Evolutionary conservation across 2,329 filamentous ascomycete species (phyloP), one percentile per base, ranked within the genome.

Genomic region (Diaporthe capsici): DNA sequence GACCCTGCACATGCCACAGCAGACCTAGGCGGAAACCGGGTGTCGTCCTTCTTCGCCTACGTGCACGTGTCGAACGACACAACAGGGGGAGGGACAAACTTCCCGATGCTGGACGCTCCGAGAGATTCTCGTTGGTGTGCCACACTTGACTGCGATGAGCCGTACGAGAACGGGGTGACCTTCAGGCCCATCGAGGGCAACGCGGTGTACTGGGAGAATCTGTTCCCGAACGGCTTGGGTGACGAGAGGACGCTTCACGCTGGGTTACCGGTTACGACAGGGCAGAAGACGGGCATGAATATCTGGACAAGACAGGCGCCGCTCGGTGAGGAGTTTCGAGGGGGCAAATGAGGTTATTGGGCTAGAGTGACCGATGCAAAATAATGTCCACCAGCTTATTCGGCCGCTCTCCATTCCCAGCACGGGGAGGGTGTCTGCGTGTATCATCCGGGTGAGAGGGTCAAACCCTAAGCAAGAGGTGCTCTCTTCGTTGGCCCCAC

Each of bases 211-310:
- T 86, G 84, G 84, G 81, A 82, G 73, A 86, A 86, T 70, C 73
- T 86, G 75, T 78, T 80, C 25, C 79, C 81, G 7, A 81, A 83
- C 17, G 82, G 83, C 3, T 78, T 77, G 0, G 84, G 85, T 0
- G 84, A 86, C 70, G 80, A 83, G 76, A 79, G 83, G n/a, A 85
- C 83, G 15, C 75, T 86, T 55, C 84, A 86, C 74, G 84, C 84
- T 22, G 84, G 85, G 6, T 70, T 86, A 75, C 84, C 84, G 2
- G 81, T 86, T n/a, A 83, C 81, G 3, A 83, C 80, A 37, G 85
- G 85, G 5, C 80, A 80, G 44, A 86, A 86, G 79, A 81, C 85
- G 63, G 84, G 84, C 25, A 85, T 86, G 84, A 86, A 86, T 39
- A 85, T 86, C 70, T 86, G 84, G 84, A 86, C 84, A 22, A 80